Evolutionary conservation across 2,329 filamentous ascomycete genomes (phyloP).

Genomic region (Alternaria sp.): DNA sequence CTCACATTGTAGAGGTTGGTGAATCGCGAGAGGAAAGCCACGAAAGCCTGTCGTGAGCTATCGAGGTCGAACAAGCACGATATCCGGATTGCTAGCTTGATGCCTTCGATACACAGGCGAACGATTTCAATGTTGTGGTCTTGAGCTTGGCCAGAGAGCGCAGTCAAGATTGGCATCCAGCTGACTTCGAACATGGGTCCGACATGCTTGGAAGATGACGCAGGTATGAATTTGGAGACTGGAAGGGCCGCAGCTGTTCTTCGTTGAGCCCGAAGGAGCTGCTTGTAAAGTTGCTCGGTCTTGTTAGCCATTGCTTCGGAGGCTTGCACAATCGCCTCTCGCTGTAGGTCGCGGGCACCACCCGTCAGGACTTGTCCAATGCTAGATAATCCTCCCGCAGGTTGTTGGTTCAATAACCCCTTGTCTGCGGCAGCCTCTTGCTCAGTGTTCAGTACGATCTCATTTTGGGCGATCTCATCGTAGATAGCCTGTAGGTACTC

Average conservation of each 20-base stretch:
- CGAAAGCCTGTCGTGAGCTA: conserved; percentile 93
- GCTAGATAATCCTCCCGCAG: conserved; percentile 74
- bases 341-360: conserved; percentile 88
- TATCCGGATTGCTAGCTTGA: conserved; percentile 92
- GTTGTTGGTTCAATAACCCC: conserved; percentile 66
- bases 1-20: conserved; percentile 96
- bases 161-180: conserved; percentile 99
- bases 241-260: conserved; percentile 76
- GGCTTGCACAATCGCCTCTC: conserved; percentile 92
- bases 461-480: conserved; percentile 89
- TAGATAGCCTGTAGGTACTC: conserved; percentile 91
- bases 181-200: conserved; percentile 99
- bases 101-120: conserved; percentile 90
- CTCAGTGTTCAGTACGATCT: conserved; percentile 95
- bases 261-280: conserved; percentile 87
- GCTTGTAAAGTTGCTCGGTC: conserved; percentile 89
- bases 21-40: conserved; percentile 89
- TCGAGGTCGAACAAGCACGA: conserved; percentile 92
- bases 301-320: conserved; percentile 91
- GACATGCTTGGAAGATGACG: conserved; percentile 92
- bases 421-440: conserved; percentile 86
- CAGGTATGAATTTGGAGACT: conserved; percentile 82
- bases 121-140: conserved; percentile 94
- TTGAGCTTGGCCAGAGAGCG: conserved; percentile 90
- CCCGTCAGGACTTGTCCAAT: conserved; percentile 91